A percentile compares a stretch with the other conserved stretches of the same genome.
phyloP scores from a whole-genome alignment of 1,139 yeast species.

The Taiozyma onychis region DNA sequence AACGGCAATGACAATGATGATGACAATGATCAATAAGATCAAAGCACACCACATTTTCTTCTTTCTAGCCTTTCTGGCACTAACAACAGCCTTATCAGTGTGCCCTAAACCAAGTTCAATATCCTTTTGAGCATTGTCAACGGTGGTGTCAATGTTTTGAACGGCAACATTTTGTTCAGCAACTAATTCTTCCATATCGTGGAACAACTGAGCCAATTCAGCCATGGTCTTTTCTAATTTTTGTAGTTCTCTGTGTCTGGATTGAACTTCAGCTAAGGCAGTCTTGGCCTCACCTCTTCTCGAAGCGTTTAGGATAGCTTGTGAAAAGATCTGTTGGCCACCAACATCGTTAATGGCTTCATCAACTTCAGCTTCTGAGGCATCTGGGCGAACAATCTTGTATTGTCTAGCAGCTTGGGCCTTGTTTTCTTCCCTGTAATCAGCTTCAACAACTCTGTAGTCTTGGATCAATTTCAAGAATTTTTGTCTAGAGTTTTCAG shows the following conservation, averaged over 20 bases:
- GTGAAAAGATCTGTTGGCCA: constrained; percentile 89
- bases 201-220: constrained; percentile 89
- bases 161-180: constrained; percentile 93
- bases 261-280: constrained; percentile 92
- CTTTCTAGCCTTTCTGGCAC: constrained; percentile 87
- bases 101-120: constrained; percentile 94
- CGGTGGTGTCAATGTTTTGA: constrained; percentile 77
- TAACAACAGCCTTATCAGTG: constrained; percentile 81
- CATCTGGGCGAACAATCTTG: constrained; percentile 89
- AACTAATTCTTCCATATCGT: constrained; percentile 94
- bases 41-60: constrained; percentile 86
- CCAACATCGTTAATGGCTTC: constrained; percentile 82
- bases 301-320: constrained; percentile 85
- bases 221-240: constrained; percentile 95
- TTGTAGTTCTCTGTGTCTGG: constrained; percentile 92
- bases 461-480: constrained; percentile 83
- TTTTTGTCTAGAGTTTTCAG: constrained; percentile 80
- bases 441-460: constrained; percentile 81
- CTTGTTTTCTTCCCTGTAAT: constrained; percentile 78
- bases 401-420: constrained; percentile 92
- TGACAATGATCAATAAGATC: constrained; percentile 51
- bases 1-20: constrained; percentile 63
- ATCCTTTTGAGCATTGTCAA: constrained; percentile 79
- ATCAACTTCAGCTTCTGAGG: constrained; percentile 76
- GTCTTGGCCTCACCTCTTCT: constrained; percentile 97